Percentiles rank a stretch among this genome's conserved stretches.
Evolutionary conservation across 2,329 filamentous ascomycete species (phyloP).

Genomic region (Venturia nashicola): DNA sequence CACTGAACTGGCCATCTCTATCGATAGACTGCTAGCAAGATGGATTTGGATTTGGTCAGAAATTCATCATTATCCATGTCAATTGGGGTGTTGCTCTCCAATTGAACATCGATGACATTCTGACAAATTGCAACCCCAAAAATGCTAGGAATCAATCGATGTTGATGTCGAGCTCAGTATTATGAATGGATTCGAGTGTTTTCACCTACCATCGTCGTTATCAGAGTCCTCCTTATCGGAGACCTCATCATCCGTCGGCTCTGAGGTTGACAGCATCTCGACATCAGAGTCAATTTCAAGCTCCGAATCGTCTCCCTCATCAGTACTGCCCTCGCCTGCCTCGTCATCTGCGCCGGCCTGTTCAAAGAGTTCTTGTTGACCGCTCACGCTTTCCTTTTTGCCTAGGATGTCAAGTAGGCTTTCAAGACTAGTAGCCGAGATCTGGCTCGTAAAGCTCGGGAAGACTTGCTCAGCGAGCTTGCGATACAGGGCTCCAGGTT

Average conservation of each 20-base stretch:
- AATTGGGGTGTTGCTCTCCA: too few species aligned
- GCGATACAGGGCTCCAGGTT: slow-evolving; percentile 71
- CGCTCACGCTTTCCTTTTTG: slow-evolving; percentile 68
- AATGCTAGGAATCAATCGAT: slow-evolving; percentile 11
- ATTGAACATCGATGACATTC: slow-evolving; percentile 14
- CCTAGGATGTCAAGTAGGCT: slow-evolving; percentile 57
- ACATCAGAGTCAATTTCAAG: slow-evolving; percentile 32
- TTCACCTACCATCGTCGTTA: slow-evolving; percentile 12
- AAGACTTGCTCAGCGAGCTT: slow-evolving; percentile 85
- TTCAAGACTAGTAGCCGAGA: slow-evolving; percentile 62
- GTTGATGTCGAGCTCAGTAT: slow-evolving; percentile 13
- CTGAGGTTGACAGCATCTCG: slow-evolving; percentile 30
- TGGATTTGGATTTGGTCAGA: too few species aligned
- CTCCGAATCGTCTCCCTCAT: slow-evolving; percentile 34
- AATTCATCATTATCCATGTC: too few species aligned
- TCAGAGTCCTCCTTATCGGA: slow-evolving; percentile 18
- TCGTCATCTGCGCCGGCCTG: slow-evolving; percentile 30
- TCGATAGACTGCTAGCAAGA: too few species aligned
- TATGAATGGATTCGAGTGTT: too few species aligned
- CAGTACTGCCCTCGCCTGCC: slow-evolving; percentile 18
- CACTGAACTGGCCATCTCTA: too few species aligned
- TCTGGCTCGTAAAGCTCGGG: slow-evolving; percentile 61
- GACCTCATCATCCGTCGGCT: slow-evolving; percentile 16
- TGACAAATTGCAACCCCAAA: slow-evolving; percentile 10
- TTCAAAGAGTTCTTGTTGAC: slow-evolving; percentile 73